Evolutionary conservation across 345 rosid species (phyloP), one percentile per base, ranked within the genome.

Genomic region (Ricinus communis): DNA sequence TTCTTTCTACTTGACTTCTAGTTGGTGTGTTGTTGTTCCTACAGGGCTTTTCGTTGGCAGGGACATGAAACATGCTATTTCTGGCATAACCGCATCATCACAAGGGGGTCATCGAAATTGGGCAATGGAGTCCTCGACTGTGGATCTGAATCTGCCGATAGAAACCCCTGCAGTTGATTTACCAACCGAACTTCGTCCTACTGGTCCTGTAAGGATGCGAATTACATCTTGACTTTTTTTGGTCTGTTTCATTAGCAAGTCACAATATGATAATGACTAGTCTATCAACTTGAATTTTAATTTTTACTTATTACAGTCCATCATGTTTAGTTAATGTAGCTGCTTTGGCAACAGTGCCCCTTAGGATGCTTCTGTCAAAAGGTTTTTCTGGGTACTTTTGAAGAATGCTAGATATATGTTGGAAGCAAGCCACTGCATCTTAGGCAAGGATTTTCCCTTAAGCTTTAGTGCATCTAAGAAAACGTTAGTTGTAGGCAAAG

Each of bases 31-130:
- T 22, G 18, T 66, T 52, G 43, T 21, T 72, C 45, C 53, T 74
- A 47, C 75, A 83, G 83, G 70, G 50, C 22, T 66, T 69, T 31
- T 70, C 70, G 74, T 68, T 74, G 74, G 81, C 65, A 72, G 77
- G 78, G 84, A 83, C 79, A 81, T 71, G 73, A 86, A 83, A 78
- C 71, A 28, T 82, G 82, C 85, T 79, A 77, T 82, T 79, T 90
- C 91, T 0, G 91, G 80, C 0, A 71, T 88, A 50, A 86, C 92
- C 18, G 18, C 72, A 19, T 65, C 77, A 36, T 74, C 78, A 24
- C 86, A 74, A 70, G 85, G 80, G 69, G 80, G 64, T 63, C 72
- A 51, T 41, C 72, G 50, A 50, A 70, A 45, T 43, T 19, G 74
- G 40, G 73, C 56, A 11, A 36, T 70, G 4, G 69, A 65, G 57